These are phyloP conservation scores for Rhodotorula sphaerocarpa DNA, from an alignment of 768 basidiomycete species.

Conservation along the genomic window DNA sequence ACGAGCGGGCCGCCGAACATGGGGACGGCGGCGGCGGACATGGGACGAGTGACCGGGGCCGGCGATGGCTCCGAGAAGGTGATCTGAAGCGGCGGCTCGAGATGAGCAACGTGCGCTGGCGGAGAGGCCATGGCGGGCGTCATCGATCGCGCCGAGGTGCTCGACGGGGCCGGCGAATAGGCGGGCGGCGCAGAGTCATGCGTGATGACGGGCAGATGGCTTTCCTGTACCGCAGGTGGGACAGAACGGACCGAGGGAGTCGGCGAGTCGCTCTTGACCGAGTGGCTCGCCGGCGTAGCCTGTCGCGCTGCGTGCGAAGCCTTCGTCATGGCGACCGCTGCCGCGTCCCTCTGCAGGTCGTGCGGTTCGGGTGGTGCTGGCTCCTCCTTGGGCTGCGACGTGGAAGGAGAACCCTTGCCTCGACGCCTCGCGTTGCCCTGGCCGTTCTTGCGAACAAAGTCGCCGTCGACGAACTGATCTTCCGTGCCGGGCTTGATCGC, in stretches of 20 bases:
- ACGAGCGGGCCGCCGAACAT: not conserved
- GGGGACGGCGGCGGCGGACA: not conserved
- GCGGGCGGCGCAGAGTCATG: not conserved
- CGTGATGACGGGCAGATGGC: not conserved
- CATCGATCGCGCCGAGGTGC: conserved; percentile 1
- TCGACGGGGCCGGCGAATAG: conserved; percentile 11
- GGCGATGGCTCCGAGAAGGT: conserved; percentile 6
- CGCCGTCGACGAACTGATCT: conserved; percentile 71
- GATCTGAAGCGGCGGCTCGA: not conserved
- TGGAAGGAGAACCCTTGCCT: not conserved
- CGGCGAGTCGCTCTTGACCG: conserved; percentile 15
- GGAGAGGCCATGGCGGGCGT: conserved; percentile 5
- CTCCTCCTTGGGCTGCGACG: not conserved
- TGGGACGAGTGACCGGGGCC: conserved; percentile 6
- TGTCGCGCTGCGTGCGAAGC: not conserved
- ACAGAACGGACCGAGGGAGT: not conserved
- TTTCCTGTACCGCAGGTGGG: not conserved
- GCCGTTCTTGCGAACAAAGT: conserved; percentile 46
- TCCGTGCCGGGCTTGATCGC: conserved; percentile 74
- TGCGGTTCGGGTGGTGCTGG: not conserved
- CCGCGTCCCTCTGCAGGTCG: not conserved
- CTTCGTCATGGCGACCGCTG: not conserved
- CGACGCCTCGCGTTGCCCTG: not conserved
- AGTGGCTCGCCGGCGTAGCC: not conserved
- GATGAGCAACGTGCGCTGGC: not conserved